Evolutionary conservation across 73 alveolate genomes (phyloP), one percentile per base, ranked within the genome.

Genomic region (Paramecium octaurelia): DNA sequence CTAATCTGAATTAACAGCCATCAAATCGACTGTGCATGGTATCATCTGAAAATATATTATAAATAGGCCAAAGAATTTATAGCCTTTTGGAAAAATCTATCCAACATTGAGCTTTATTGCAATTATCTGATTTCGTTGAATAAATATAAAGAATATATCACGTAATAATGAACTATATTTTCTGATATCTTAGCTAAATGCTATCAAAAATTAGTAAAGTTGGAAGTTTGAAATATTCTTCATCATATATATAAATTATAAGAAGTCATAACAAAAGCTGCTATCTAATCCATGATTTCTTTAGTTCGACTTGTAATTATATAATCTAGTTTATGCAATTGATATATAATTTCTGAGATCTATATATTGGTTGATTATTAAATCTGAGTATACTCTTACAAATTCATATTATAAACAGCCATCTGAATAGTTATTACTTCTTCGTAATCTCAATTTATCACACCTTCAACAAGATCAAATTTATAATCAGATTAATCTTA

Each of bases 1-100:
- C 38, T 75, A 38, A 38, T 29, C 68, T 4, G 88, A 75, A 75
- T 36, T 42, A 21, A 11, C 29, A 75, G 60, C 68, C 60, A 75
- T 75, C 88, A 35, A 42, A 75, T 75, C 88, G 58, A 75, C 88
- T 29, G 88, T 75, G 58, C 88, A 75, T 75, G 88, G 88, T 75
- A 75, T 18, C 29, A 54, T 3, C 9, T 75, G n/a, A 38, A 38
- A 48, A 16, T 38, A 75, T 75, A 11, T 38, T 16, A 34, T 35
- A 75, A 35, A 10, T 29, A 75, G 88, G 88, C 58, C 21, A 75
- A 75, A 29, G 88, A 75, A 75, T 75, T 18, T 29, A 42, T 38
- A 75, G 88, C 27, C 46, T 75, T 12, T 42, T 75, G 38, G 88
- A 75, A 20, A 75, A 75, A 75, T 60, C 38, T 20, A 35, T 75